Conservation (phyloP, 208 protist genomes). For the Wallacemonas rigidus region DNA sequence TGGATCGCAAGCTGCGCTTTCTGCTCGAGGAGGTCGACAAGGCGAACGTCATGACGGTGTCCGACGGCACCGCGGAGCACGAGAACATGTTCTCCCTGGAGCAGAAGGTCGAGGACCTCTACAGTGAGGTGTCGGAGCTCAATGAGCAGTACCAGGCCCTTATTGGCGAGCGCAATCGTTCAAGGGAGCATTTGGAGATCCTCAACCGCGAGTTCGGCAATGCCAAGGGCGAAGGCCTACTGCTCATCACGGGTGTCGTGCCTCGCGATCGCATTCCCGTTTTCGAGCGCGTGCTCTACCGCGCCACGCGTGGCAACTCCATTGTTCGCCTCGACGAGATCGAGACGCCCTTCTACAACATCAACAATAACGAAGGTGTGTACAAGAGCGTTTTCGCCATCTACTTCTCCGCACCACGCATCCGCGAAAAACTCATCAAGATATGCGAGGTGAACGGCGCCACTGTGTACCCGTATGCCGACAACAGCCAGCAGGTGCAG, state of each 20-base stretch:
- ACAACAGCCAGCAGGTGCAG: conserved; percentile 75
- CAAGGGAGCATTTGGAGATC: conserved; percentile 82
- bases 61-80: conserved; percentile 40
- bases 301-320: conserved; percentile 97
- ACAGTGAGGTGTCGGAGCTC: conserved; percentile 91
- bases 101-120: conserved; percentile 90
- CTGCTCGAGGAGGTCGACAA: conserved; percentile 92
- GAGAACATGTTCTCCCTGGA: conserved; percentile 89
- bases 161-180: conserved; percentile 80
- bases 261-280: conserved; percentile 77
- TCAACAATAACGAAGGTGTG: conserved; percentile 65
- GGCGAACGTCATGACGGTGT: conserved; percentile 56
- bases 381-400: conserved; percentile 97
- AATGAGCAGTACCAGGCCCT: conserved; percentile 88
- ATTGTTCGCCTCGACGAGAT: conserved; percentile 91
- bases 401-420: conserved; percentile 95
- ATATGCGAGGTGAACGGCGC: conserved; percentile 97
- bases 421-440: conserved; percentile 92
- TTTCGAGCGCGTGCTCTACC: conserved; percentile 96
- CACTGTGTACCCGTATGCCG: conserved; percentile 94
- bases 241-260: conserved; percentile 96
- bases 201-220: conserved; percentile 72
- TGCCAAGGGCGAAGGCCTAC: conserved; percentile 57
- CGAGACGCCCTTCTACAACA: conserved; percentile 91
- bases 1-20: conserved; percentile 95